A percentile compares a stretch with the other conserved stretches of the same genome.
phyloP scores from a whole-genome alignment of 1,284 basidiomycete species.

The Moesziomyces sp. region DNA sequence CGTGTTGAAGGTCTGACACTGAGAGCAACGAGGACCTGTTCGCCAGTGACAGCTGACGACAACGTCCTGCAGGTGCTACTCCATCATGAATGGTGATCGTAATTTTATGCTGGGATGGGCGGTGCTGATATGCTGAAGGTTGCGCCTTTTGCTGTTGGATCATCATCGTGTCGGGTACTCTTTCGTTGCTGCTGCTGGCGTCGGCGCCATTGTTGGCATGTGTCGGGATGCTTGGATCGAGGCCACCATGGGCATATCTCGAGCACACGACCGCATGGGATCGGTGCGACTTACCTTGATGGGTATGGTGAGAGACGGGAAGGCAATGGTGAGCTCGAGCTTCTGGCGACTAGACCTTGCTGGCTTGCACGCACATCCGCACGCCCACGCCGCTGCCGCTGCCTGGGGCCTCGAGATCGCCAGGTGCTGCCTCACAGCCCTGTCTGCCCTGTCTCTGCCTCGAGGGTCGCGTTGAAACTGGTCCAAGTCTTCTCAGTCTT shows the following conservation, averaged over 20 bases:
- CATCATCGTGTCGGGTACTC: conserved; percentile 42
- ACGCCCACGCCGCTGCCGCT: too few relatives aligned
- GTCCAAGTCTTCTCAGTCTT: too few relatives aligned
- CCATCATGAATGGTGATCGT: too few relatives aligned
- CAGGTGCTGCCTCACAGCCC: background rate
- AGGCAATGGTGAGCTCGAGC: conserved; percentile 14
- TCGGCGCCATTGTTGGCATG: conserved; percentile 14
- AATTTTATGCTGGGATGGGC: background rate
- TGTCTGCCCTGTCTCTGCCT: background rate
- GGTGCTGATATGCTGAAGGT: background rate
- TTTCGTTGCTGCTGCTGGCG: conserved; percentile 14
- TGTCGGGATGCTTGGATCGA: conserved; percentile 36
- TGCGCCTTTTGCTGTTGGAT: background rate
- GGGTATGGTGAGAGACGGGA: conserved; percentile 34
- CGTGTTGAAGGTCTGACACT: too few relatives aligned
- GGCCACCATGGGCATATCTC: conserved; percentile 42
- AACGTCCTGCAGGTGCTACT: background rate
- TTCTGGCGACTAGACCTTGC: conserved; percentile 21
- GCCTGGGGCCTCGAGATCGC: too few relatives aligned
- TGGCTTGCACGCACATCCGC: background rate
- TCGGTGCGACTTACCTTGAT: conserved; percentile 54
- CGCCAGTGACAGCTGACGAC: background rate
- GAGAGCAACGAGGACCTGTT: background rate
- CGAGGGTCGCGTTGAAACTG: too few relatives aligned
- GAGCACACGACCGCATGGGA: conserved; percentile 41